A percentile compares a stretch with the other conserved stretches of the same genome.
Evolutionary conservation across 1,139 yeast genomes (phyloP).

Genomic region (Yamadazyma triangularis): DNA sequence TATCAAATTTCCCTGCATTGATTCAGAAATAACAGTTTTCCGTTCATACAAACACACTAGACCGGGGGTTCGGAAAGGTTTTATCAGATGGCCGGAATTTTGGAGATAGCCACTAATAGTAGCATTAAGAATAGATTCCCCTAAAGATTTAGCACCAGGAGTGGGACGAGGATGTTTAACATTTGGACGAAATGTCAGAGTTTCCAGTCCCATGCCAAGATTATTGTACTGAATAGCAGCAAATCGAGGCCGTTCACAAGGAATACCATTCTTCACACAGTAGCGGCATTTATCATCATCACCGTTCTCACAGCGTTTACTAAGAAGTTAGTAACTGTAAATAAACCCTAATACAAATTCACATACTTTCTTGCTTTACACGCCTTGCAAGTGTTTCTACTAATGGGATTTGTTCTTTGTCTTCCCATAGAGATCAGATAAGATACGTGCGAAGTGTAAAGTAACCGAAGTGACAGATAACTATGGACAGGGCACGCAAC

Average conservation of each 20-base stretch:
- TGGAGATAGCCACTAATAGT: conserved; percentile 1
- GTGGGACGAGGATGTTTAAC: neutral
- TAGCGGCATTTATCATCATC: neutral
- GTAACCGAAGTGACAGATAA: too few relatives aligned
- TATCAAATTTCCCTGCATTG: conserved; percentile 1
- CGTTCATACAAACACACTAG: conserved; percentile 1
- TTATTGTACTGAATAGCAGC: conserved; percentile 1
- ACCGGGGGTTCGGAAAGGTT: conserved; percentile 2
- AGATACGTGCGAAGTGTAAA: too few relatives aligned
- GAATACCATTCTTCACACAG: conserved; percentile 1
- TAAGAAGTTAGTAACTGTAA: too few relatives aligned
- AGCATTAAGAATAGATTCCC: conserved; percentile 2
- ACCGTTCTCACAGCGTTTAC: conserved; percentile 1
- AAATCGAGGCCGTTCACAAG: conserved; percentile 1
- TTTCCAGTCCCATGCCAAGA: neutral
- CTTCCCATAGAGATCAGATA: too few relatives aligned
- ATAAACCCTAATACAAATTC: neutral
- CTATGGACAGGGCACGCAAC: too few relatives aligned
- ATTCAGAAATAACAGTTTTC: conserved; percentile 1
- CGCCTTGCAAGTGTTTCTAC: conserved; percentile 1
- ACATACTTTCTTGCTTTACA: conserved; percentile 1
- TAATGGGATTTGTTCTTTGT: conserved; percentile 1
- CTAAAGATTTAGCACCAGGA: neutral
- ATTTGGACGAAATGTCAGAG: neutral
- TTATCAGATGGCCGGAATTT: neutral